A percentile compares a stretch with the other conserved stretches of the same genome.
These are phyloP conservation scores for Zasmidium angulare DNA, from an alignment of 2,329 filamentous ascomycete genomes.

Conservation along the genomic window DNA sequence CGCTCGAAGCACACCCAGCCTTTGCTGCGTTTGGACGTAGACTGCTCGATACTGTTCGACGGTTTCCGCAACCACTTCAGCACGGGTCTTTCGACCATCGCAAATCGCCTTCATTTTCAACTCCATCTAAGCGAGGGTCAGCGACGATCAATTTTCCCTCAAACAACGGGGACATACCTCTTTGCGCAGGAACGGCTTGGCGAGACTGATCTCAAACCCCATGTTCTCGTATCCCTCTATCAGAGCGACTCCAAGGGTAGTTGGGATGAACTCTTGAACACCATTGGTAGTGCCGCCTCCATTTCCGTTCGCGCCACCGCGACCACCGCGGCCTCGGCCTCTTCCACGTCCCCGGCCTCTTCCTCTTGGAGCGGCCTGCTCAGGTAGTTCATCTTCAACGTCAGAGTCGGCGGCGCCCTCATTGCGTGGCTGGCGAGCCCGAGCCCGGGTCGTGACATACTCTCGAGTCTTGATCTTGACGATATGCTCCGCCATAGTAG, in stretches of 20 bases:
- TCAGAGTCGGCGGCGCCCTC: constrained; percentile 34
- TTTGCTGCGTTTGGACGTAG: constrained; percentile 76
- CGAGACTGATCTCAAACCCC: constrained; percentile 86
- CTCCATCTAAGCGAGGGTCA: constrained; percentile 65
- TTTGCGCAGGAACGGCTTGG: constrained; percentile 93
- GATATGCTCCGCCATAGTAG: constrained; percentile 98
- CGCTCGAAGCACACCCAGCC: constrained; percentile 63
- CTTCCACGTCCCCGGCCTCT: constrained; percentile 40
- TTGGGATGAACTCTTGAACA: constrained; percentile 88
- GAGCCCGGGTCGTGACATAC: constrained; percentile 71
- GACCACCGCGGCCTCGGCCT: constrained; percentile 44
- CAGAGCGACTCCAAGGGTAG: constrained; percentile 83
- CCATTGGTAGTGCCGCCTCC: constrained; percentile 47
- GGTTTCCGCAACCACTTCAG: constrained; percentile 76
- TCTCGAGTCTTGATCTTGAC: constrained; percentile 88
- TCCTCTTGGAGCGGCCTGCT: constrained; percentile 36
- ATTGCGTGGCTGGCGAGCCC: constrained; percentile 26
- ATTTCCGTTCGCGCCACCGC: constrained; percentile 50
- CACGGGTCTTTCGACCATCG: constrained; percentile 74
- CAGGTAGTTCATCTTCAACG: constrained; percentile 37
- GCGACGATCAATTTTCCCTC: neutral
- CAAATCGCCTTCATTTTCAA: constrained; percentile 95
- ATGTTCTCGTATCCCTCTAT: constrained; percentile 95
- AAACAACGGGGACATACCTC: constrained; percentile 51
- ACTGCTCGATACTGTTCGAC: constrained; percentile 83